Evolutionary conservation across 192 early-diverging fungal species (phyloP).

Genomic region (Chytriomyces hyalinus): DNA sequence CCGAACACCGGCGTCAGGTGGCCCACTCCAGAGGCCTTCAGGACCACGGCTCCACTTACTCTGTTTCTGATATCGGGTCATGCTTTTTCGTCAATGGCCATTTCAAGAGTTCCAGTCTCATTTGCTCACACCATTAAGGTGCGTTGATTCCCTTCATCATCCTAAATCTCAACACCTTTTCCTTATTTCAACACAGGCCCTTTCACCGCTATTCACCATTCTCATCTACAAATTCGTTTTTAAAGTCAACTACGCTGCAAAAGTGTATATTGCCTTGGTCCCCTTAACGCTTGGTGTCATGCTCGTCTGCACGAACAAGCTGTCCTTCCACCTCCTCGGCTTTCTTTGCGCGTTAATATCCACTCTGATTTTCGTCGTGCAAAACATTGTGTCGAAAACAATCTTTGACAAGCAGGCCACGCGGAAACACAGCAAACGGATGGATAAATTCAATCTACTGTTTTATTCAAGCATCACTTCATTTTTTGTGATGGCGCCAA

Average conservation of each 20-base stretch:
- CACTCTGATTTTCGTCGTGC: constrained; percentile 81
- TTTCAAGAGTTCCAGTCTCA: constrained; percentile 77
- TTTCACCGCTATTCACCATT: constrained; percentile 88
- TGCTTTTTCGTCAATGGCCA: constrained; percentile 78
- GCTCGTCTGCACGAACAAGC: constrained; percentile 78
- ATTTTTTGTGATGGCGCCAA: constrained; percentile 76
- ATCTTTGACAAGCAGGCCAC: constrained; percentile 59
- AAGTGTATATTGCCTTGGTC: constrained; percentile 78
- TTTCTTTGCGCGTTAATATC: constrained; percentile 76
- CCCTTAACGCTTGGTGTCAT: constrained; percentile 88
- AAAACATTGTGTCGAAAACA: constrained; percentile 87
- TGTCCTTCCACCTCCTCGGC: constrained; percentile 74
- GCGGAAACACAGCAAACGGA: constrained; percentile 49
- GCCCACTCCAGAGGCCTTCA: constrained; percentile 60
- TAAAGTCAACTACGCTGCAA: constrained; percentile 66
- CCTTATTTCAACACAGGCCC: constrained; percentile 51
- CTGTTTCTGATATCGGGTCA: constrained; percentile 86
- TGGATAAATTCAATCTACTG: constrained; percentile 87
- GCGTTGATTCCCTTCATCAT: constrained; percentile 21
- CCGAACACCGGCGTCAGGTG: constrained; percentile 59
- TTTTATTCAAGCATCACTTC: constrained; percentile 81
- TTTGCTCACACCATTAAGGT: constrained; percentile 93
- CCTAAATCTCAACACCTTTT: background rate
- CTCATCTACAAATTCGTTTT: constrained; percentile 75
- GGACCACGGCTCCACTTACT: constrained; percentile 71